Evolutionary conservation across 495 filamentous ascomycete species (phyloP), one percentile per base, ranked within the genome.

Genomic region (Aspergillus biplanus): DNA sequence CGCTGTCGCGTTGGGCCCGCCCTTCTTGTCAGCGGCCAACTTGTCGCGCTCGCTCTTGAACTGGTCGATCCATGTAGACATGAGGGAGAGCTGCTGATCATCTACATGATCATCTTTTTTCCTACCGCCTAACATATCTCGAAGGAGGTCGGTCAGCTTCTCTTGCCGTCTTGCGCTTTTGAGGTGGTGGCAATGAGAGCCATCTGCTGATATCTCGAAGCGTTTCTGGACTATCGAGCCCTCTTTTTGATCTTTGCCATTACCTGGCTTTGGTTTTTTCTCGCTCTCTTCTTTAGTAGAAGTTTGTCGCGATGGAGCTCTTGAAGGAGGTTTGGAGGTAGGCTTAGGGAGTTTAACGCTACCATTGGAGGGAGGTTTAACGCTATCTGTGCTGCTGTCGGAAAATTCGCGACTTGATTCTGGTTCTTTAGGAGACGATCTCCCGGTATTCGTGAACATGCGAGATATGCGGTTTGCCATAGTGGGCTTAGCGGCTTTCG

Each of bases 21-120:
- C 86, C 70, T 89, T 94, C 80, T 90, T 92, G 65, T 96, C 92
- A 31, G 82, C 74, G 6, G 86, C 88, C 44, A 91, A 69, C 67
- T 84, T 87, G 56, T 96, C 92, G 66, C 91, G 91, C 75, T 99
- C 95, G 66, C 80, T 88, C 72, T 91, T 92, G 62, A 97, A 84
- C 67, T 95, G 93, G 75, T 97, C 94, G 35, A 97, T 92, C 95
- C 95, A 98, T 64, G 85, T 91, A 7, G 93, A 95, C 82, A 97
- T 93, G 59, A 99, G 82, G 12, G 93, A 97, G 33, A 98, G 82
- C 65, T 96, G 92, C 69, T 92, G 87, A 63, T 96, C 91, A 9
- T 88, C 85, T 33, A 82, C 81, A 55, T 85, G 79, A 7, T 84
- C 78, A 32, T 86, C 81, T 56, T 91, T 87, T 47, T 92, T 89